Percentiles rank a stretch among this genome's conserved stretches.
Evolutionary conservation across 164 flowering plant species (phyloP).

Genomic region (Dillenia suffruticosa): DNA sequence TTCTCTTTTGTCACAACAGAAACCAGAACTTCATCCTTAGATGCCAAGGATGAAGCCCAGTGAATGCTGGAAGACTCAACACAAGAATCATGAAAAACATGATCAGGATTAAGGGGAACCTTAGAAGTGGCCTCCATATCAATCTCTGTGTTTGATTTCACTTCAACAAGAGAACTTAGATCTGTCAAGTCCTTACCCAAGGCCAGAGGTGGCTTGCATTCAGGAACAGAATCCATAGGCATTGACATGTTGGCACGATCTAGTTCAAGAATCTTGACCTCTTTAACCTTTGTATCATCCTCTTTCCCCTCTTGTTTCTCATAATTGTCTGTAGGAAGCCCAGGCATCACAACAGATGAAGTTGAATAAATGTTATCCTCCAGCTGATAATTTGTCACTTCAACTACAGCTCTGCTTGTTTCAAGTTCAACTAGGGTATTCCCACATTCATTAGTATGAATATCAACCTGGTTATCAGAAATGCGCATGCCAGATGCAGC

Average conservation of each 20-base stretch:
- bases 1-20: background rate
- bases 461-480: conserved; percentile 20
- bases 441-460: conserved; percentile 14
- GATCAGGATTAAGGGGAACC: conserved; percentile 9
- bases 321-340: conserved; percentile 6
- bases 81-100: conserved; percentile 5
- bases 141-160: conserved; percentile 1
- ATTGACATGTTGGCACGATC: background rate
- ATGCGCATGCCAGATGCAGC: conserved; percentile 13
- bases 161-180: conserved; percentile 5
- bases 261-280: conserved; percentile 6
- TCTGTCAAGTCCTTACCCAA: conserved; percentile 10
- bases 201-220: conserved; percentile 3
- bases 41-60: conserved; percentile 4
- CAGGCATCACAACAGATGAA: background rate
- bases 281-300: conserved; percentile 4
- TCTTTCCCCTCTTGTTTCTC: conserved; percentile 7
- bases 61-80: conserved; percentile 9
- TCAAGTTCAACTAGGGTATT: conserved; percentile 5
- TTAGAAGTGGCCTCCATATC: conserved; percentile 1
- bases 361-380: conserved; percentile 5
- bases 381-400: conserved; percentile 7
- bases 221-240: background rate
- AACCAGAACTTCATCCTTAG: background rate
- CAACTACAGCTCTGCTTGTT: conserved; percentile 8